Evolutionary conservation across 306 rosid species (phyloP).

Genomic region (Corylus avellana): DNA sequence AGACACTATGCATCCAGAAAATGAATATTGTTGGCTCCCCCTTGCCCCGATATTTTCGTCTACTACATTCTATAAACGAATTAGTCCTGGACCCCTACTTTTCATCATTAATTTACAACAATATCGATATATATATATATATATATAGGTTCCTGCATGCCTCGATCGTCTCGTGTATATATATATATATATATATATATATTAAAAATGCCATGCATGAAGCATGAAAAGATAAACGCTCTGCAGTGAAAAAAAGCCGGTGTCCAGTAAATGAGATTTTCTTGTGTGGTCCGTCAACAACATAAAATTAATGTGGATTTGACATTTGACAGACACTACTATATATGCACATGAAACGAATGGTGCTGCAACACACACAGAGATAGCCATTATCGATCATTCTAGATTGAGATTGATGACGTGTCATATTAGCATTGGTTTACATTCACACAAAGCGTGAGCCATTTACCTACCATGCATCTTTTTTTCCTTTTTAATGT

Average conservation of each 20-base stretch:
- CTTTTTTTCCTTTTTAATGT: too few species aligned
- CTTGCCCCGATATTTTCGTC: too few species aligned
- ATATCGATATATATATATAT: too few species aligned
- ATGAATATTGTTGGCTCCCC: background rate
- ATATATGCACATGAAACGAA: background rate
- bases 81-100: too few species aligned
- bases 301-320: too few species aligned
- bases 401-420: conserved; percentile 27
- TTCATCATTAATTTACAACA: too few species aligned
- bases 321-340: background rate
- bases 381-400: background rate
- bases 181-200: too few species aligned
- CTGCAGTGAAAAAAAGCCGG: background rate
- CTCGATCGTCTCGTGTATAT: too few species aligned
- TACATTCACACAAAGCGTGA: background rate
- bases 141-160: too few species aligned
- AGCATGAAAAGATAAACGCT: background rate
- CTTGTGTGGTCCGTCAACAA: conserved; percentile 12
- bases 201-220: too few species aligned
- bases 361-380: background rate
- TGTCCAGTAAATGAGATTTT: conserved; percentile 14
- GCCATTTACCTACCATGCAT: too few species aligned
- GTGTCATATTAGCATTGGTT: conserved; percentile 20
- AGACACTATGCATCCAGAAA: background rate
- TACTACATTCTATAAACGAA: too few species aligned